Conservation (phyloP, 257 asterid genomes). For the Solanum sejunctum region DNA sequence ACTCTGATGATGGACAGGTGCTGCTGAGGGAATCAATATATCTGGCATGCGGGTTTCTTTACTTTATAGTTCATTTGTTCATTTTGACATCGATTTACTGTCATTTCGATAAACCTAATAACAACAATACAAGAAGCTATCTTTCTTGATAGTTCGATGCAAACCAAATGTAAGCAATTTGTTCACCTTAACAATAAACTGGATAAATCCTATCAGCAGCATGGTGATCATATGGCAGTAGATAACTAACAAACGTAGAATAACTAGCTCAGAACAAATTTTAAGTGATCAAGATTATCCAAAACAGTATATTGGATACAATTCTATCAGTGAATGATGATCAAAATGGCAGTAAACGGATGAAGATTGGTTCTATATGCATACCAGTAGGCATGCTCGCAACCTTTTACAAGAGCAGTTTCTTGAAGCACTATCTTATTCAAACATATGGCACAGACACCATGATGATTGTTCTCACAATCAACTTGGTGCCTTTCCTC, state of each 20-base stretch:
- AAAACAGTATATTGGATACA: not conserved
- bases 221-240: not conserved
- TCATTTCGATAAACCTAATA: not conserved
- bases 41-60: not conserved
- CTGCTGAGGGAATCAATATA: not conserved
- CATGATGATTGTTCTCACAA: conserved; percentile 30
- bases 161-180: not conserved
- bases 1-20: not conserved
- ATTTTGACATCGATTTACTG: not conserved
- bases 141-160: not conserved
- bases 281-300: not conserved
- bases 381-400: conserved; percentile 99
- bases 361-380: conserved; percentile 15
- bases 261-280: not conserved
- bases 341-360: not conserved
- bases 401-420: conserved; percentile 94
- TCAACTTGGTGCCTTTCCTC: conserved; percentile 19
- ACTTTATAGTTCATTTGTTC: not conserved
- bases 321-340: not conserved
- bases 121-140: not conserved
- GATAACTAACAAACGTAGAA: not conserved
- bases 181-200: not conserved
- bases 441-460: conserved; percentile 74
- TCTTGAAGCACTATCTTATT: conserved; percentile 64
- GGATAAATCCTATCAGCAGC: not conserved